phyloP scores from a whole-genome alignment of 2,329 filamentous ascomycete genomes.

The Diaporthe amygdali region DNA sequence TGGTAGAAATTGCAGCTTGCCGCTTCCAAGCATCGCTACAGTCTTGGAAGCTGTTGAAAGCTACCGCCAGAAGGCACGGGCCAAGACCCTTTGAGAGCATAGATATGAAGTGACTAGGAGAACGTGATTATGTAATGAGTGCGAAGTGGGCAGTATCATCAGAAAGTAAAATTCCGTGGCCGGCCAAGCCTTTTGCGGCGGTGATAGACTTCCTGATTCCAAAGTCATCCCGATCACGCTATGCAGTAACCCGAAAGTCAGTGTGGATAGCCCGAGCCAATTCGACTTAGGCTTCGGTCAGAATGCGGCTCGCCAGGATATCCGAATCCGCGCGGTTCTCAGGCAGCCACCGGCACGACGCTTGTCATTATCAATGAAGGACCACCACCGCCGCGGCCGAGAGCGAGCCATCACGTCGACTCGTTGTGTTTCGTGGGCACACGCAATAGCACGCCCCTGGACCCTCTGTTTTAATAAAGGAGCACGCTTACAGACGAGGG shows the following conservation, averaged over 20 bases:
- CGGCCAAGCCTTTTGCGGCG: background rate
- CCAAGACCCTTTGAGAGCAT: background rate
- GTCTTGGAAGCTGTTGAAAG: background rate
- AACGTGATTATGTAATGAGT: background rate
- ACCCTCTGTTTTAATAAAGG: constrained; percentile 7
- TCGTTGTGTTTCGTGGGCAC: background rate
- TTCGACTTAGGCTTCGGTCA: background rate
- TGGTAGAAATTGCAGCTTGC: background rate
- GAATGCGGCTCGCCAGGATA: constrained; percentile 7
- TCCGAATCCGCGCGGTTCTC: background rate
- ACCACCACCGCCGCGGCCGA: background rate
- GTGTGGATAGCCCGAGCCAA: background rate
- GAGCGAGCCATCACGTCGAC: background rate
- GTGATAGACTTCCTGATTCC: background rate
- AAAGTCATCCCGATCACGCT: background rate
- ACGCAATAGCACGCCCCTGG: constrained; percentile 1
- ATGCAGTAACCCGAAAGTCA: background rate
- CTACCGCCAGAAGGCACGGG: background rate
- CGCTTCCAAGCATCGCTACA: background rate
- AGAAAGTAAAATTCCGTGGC: background rate
- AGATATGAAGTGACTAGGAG: background rate
- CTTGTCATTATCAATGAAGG: background rate
- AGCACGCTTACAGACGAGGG: background rate
- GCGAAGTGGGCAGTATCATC: background rate
- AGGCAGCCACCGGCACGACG: background rate